These are phyloP conservation scores for Neofusicoccum cordaticola DNA, from an alignment of 2,329 filamentous ascomycete species.

Conservation along the genomic window DNA sequence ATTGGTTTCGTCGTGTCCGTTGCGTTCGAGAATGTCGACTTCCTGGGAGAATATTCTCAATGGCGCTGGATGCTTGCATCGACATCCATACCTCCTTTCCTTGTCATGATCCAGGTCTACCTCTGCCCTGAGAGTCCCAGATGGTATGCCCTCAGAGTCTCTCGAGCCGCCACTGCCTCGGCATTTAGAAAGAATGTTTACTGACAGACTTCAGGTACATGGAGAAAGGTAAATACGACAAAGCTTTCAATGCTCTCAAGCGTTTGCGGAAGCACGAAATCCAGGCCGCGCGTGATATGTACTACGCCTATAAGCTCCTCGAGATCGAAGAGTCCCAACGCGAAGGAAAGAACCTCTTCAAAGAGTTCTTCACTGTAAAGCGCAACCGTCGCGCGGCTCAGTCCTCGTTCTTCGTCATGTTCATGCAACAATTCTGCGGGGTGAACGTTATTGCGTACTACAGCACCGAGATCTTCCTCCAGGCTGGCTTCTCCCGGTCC, in stretches of 20 bases:
- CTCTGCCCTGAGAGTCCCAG: slow-evolving; percentile 39
- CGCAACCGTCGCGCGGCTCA: slow-evolving; percentile 34
- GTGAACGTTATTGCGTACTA: slow-evolving; percentile 33
- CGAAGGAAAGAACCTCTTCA: slow-evolving; percentile 30
- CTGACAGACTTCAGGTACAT: slow-evolving; percentile 28
- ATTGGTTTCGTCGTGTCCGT: slow-evolving; percentile 41
- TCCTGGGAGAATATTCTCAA: neutral
- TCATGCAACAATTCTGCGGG: slow-evolving; percentile 33
- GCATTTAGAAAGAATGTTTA: no score
- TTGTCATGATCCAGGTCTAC: slow-evolving; percentile 18
- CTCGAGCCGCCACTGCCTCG: no score
- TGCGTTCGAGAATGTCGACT: slow-evolving; percentile 24
- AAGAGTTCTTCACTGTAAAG: slow-evolving; percentile 27
- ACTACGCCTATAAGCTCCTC: slow-evolving; percentile 49
- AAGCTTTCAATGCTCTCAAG: slow-evolving; percentile 42
- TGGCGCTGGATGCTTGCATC: slow-evolving; percentile 19
- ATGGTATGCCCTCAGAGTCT: slow-evolving; percentile 26
- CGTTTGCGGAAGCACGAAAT: slow-evolving; percentile 43
- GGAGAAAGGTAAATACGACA: slow-evolving; percentile 39
- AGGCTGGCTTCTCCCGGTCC: slow-evolving; percentile 26
- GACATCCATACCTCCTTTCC: slow-evolving; percentile 6
- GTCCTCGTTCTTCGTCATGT: slow-evolving; percentile 30
- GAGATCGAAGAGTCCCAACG: slow-evolving; percentile 39
- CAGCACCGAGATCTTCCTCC: slow-evolving; percentile 29
- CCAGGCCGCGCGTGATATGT: slow-evolving; percentile 55